Conservation (phyloP, 1,284 basidiomycete genomes). For the Trametes sp. region DNA sequence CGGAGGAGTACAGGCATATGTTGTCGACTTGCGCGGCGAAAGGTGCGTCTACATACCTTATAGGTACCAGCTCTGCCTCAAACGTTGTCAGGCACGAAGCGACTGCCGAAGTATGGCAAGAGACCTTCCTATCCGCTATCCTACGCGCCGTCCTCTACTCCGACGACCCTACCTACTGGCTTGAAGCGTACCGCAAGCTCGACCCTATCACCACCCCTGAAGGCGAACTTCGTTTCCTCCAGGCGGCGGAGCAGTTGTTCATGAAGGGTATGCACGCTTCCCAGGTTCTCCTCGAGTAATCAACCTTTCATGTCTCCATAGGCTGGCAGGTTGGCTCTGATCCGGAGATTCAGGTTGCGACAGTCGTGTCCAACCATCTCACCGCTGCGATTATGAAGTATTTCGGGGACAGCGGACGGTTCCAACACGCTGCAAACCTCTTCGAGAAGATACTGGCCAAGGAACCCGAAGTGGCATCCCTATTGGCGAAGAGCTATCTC, state of each 20-base stretch:
- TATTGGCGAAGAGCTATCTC: constrained; percentile 91
- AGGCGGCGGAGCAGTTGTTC: constrained; percentile 92
- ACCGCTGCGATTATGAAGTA: constrained; percentile 97
- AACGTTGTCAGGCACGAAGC: constrained; percentile 78
- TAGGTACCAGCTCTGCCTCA: not conserved
- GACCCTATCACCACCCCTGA: constrained; percentile 94
- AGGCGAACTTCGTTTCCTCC: constrained; percentile 89
- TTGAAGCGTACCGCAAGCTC: constrained; percentile 95
- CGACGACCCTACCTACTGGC: constrained; percentile 90
- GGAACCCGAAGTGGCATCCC: constrained; percentile 90
- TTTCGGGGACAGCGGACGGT: constrained; percentile 92
- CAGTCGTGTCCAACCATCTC: constrained; percentile 96
- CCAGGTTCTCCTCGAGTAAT: not conserved
- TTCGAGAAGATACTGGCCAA: constrained; percentile 90
- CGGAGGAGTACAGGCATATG: constrained; percentile 94
- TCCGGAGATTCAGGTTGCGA: constrained; percentile 98
- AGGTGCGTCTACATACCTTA: constrained; percentile 58
- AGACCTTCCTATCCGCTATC: constrained; percentile 94
- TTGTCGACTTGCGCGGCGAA: constrained; percentile 94
- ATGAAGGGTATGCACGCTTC: constrained; percentile 73
- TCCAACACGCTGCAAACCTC: constrained; percentile 90
- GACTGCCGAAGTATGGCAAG: constrained; percentile 94
- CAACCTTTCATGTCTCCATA: constrained; percentile 39
- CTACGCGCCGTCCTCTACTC: constrained; percentile 94
- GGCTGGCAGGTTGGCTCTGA: constrained; percentile 99